Percentiles rank a stretch among this genome's conserved stretches.
These are phyloP conservation scores for Phaeotremella fagi DNA, from an alignment of 768 basidiomycete genomes.

Conservation along the genomic window DNA sequence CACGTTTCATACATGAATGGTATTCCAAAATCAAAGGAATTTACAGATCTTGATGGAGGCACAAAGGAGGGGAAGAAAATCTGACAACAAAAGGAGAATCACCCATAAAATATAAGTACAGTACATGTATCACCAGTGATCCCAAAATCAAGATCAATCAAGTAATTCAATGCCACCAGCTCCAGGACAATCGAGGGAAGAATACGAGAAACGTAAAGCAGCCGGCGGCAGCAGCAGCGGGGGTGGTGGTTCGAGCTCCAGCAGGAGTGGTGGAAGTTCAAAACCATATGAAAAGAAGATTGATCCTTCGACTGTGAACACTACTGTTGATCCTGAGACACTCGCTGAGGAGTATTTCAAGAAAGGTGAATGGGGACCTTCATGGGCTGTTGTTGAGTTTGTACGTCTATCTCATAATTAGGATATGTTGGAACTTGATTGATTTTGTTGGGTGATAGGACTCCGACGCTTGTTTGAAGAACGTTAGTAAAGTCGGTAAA, in stretches of 20 bases:
- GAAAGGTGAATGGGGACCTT: slow-evolving; percentile 38
- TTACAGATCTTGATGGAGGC: too few species aligned
- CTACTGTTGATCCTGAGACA: slow-evolving; percentile 18
- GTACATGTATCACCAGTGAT: too few species aligned
- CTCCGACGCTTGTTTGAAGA: slow-evolving; percentile 38
- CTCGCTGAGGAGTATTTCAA: slow-evolving; percentile 26
- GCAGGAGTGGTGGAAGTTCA: too few species aligned
- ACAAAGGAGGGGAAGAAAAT: too few species aligned
- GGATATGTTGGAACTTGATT: background rate
- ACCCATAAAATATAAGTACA: too few species aligned
- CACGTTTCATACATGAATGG: too few species aligned
- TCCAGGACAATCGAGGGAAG: slow-evolving; percentile 3
- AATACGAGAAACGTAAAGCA: slow-evolving; percentile 5
- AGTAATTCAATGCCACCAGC: slow-evolving; percentile 12
- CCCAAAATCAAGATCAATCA: too few species aligned
- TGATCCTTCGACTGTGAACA: slow-evolving; percentile 25
- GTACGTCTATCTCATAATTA: slow-evolving; percentile 15
- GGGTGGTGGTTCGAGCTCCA: slow-evolving; percentile 20
- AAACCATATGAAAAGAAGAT: slow-evolving; percentile 23
- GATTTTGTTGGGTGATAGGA: slow-evolving; percentile 17
- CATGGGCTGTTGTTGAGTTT: slow-evolving; percentile 43
- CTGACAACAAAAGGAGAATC: too few species aligned
- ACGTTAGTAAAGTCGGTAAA: slow-evolving; percentile 31
- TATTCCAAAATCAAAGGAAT: too few species aligned
- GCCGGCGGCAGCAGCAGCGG: slow-evolving; percentile 18